phyloP scores from a whole-genome alignment of 495 filamentous ascomycete genomes.

The Cenococcum geophilum region DNA sequence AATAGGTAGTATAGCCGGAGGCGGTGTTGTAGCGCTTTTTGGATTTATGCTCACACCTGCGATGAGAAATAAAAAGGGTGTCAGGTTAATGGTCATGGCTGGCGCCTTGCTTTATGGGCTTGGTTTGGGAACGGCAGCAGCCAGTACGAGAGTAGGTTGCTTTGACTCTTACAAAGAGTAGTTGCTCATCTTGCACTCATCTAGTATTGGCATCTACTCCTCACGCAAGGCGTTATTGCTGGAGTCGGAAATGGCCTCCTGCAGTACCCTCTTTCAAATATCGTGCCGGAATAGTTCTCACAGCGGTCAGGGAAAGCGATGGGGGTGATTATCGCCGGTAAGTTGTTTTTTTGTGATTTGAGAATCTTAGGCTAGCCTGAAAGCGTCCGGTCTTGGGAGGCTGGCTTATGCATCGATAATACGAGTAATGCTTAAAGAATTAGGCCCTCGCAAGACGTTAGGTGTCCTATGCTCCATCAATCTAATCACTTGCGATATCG shows the following conservation, averaged over 20 bases:
- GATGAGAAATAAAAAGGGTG: slow-evolving; percentile 1
- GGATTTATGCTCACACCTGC: slow-evolving; percentile 5
- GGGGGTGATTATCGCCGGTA: neutral
- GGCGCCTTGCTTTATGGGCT: slow-evolving; percentile 4
- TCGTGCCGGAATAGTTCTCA: slow-evolving; percentile 4
- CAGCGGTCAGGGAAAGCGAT: neutral
- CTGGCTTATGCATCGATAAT: slow-evolving; percentile 1
- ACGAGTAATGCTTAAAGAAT: slow-evolving; percentile 1
- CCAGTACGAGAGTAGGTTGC: neutral
- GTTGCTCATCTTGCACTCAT: neutral
- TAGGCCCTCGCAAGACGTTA: slow-evolving; percentile 12
- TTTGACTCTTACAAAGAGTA: neutral
- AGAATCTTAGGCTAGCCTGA: neutral
- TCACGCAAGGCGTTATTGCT: neutral
- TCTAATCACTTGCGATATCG: neutral
- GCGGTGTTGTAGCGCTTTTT: slow-evolving; percentile 5
- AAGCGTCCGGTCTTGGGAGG: slow-evolving; percentile 6
- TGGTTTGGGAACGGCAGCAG: slow-evolving; percentile 1
- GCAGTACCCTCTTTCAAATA: neutral
- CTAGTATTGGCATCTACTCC: slow-evolving; percentile 3
- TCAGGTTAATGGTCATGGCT: slow-evolving; percentile 1
- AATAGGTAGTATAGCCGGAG: slow-evolving; percentile 7
- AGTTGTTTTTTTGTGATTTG: neutral
- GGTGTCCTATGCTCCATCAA: neutral
- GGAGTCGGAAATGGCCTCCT: neutral